Percentiles rank a stretch among this genome's conserved stretches.
Conservation (phyloP, 352 stramenopile species). For the Discostella stelligera region DNA sequence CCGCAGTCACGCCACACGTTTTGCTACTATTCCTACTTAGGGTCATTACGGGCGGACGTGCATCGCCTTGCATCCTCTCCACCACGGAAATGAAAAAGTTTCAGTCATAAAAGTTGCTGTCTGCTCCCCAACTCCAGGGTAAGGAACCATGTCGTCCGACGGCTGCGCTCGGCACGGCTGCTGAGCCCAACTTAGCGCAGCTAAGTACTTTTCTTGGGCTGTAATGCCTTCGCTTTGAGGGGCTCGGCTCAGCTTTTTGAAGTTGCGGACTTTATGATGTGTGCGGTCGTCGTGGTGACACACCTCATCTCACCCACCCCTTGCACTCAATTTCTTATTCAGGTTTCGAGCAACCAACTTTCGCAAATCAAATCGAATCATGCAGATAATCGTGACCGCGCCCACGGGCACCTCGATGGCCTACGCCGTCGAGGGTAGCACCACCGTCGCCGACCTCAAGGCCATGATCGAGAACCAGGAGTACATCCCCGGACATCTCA, state of each 20-base stretch:
- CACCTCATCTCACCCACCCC: too few relatives aligned
- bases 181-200: not conserved
- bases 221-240: too few relatives aligned
- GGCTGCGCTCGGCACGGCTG: not conserved
- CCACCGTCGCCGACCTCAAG: conserved; percentile 90
- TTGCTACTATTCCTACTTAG: not conserved
- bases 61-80: too few relatives aligned
- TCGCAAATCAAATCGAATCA: conserved; percentile 56
- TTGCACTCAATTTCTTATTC: conserved; percentile 1
- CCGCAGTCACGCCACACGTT: not conserved
- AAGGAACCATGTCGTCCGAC: conserved; percentile 23
- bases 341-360: conserved; percentile 74
- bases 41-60: not conserved
- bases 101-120: conserved; percentile 37
- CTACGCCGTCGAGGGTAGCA: conserved; percentile 81
- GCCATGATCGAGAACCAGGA: conserved; percentile 92
- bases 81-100: not conserved
- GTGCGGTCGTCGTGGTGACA: too few relatives aligned
- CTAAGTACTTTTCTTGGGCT: too few relatives aligned
- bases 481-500: conserved; percentile 88
- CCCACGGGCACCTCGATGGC: conserved; percentile 77
- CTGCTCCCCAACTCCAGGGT: conserved; percentile 24
- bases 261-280: too few relatives aligned
- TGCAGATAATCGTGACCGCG: conserved; percentile 92
- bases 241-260: too few relatives aligned